Evolutionary conservation across 2,329 filamentous ascomycete species (phyloP).

Genomic region (Hypoxylon rubiginosum): DNA sequence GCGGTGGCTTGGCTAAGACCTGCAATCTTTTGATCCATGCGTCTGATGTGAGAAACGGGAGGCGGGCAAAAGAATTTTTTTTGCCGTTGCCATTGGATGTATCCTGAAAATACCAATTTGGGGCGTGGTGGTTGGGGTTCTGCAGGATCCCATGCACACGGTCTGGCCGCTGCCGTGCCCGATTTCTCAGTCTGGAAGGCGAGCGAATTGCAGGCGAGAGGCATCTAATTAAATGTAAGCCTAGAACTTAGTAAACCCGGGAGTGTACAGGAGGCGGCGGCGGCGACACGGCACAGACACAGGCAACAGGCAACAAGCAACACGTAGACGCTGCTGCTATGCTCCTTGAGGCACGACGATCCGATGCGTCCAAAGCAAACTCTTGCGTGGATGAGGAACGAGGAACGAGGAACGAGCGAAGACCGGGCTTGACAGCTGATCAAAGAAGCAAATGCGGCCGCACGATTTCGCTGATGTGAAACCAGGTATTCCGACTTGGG

Average conservation of each 20-base stretch:
- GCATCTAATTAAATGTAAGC: conserved; percentile 34
- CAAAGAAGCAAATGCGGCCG: conserved; percentile 12
- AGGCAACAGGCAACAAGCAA: neutral
- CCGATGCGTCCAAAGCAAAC: conserved; percentile 17
- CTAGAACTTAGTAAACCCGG: conserved; percentile 14
- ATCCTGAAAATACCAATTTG: conserved; percentile 15
- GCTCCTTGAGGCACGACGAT: conserved; percentile 12
- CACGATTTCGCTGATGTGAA: conserved; percentile 7
- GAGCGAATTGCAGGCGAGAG: conserved; percentile 16
- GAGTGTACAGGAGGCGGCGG: conserved; percentile 33
- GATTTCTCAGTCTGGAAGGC: conserved; percentile 21
- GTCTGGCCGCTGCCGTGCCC: conserved; percentile 20
- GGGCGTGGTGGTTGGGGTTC: conserved; percentile 23
- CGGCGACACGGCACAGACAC: conserved; percentile 22
- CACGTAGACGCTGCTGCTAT: neutral
- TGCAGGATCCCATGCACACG: conserved; percentile 24
- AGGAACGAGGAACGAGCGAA: conserved; percentile 9
- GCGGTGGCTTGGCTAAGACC: conserved; percentile 21
- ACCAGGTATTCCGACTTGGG: conserved; percentile 17
- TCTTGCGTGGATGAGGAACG: conserved; percentile 1
- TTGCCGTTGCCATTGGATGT: conserved; percentile 16
- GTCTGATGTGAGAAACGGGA: conserved; percentile 37
- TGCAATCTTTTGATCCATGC: conserved; percentile 17
- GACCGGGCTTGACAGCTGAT: conserved; percentile 18
- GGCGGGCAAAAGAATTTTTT: conserved; percentile 15